A percentile compares a stretch with the other conserved stretches of the same genome.
Conservation (phyloP, 495 filamentous ascomycete genomes). For the Neurospora discreta region DNA sequence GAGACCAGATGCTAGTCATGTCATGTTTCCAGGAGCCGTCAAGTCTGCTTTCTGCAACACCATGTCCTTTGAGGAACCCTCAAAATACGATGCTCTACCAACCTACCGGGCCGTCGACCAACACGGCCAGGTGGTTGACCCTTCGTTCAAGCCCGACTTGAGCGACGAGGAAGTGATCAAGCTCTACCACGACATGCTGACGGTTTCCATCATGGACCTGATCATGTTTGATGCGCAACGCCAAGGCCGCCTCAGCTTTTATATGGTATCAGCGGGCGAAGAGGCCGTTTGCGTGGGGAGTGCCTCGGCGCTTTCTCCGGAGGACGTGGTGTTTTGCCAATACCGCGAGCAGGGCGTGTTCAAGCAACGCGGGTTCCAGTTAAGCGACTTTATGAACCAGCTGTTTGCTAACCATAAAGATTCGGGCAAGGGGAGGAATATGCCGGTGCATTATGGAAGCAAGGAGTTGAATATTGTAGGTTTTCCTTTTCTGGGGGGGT, state of each 20-base stretch:
- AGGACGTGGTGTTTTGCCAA: constrained; percentile 88
- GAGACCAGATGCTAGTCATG: constrained; percentile 56
- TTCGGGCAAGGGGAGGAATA: constrained; percentile 74
- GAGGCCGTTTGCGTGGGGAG: constrained; percentile 88
- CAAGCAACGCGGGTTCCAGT: constrained; percentile 75
- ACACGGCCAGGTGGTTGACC: constrained; percentile 67
- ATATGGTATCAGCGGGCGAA: constrained; percentile 95
- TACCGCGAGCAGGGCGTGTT: constrained; percentile 92
- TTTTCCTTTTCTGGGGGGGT: too few relatives aligned
- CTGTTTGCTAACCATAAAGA: constrained; percentile 85
- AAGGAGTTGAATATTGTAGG: constrained; percentile 64
- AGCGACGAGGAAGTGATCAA: constrained; percentile 58
- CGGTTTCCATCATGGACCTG: constrained; percentile 85
- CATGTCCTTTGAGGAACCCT: constrained; percentile 64
- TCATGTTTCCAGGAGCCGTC: constrained; percentile 90
- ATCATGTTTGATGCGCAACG: constrained; percentile 85
- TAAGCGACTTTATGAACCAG: constrained; percentile 89
- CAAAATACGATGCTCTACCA: constrained; percentile 56
- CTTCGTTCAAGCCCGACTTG: constrained; percentile 50
- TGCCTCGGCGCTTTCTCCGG: constrained; percentile 64
- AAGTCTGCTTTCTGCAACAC: constrained; percentile 80
- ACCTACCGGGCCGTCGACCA: constrained; percentile 84
- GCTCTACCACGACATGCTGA: constrained; percentile 49
- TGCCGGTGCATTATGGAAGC: constrained; percentile 96
- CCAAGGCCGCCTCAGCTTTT: constrained; percentile 82